These are phyloP conservation scores for Mycena belliarum DNA, from an alignment of 768 basidiomycete species.

Conservation along the genomic window DNA sequence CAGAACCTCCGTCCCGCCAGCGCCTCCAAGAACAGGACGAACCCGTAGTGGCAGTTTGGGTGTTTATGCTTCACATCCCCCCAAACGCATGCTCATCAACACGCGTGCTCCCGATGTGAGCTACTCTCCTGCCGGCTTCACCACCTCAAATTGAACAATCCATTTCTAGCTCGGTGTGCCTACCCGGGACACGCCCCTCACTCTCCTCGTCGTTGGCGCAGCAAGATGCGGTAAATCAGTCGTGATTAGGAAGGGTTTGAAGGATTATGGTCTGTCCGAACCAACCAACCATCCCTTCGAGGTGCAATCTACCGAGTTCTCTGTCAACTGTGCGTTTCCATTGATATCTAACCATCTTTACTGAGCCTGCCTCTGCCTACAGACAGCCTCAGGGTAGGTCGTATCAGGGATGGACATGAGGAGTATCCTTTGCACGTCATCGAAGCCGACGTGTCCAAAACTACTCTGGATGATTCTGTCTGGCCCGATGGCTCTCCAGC, in stretches of 20 bases:
- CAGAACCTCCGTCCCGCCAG: constrained; percentile 32
- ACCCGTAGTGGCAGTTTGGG: constrained; percentile 65
- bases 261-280: constrained; percentile 55
- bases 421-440: constrained; percentile 52
- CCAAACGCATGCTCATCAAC: constrained; percentile 37
- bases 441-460: constrained; percentile 51
- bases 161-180: constrained; percentile 16
- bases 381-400: constrained; percentile 40
- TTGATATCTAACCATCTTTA: neutral
- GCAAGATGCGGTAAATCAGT: constrained; percentile 83
- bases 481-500: constrained; percentile 60
- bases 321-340: constrained; percentile 40
- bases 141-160: neutral
- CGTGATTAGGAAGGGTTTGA: constrained; percentile 76
- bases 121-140: neutral
- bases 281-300: constrained; percentile 36
- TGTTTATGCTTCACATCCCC: constrained; percentile 37
- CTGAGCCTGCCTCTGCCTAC: constrained; percentile 28
- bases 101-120: constrained; percentile 33
- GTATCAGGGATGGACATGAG: constrained; percentile 31
- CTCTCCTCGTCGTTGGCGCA: constrained; percentile 79
- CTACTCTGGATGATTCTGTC: constrained; percentile 25
- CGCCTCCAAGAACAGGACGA: constrained; percentile 41
- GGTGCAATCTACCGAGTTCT: constrained; percentile 30
- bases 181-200: constrained; percentile 38